Base-by-base conservation (phyloP, 108 stramenopile genomes). In the Cyclotella kingstonii region DNA sequence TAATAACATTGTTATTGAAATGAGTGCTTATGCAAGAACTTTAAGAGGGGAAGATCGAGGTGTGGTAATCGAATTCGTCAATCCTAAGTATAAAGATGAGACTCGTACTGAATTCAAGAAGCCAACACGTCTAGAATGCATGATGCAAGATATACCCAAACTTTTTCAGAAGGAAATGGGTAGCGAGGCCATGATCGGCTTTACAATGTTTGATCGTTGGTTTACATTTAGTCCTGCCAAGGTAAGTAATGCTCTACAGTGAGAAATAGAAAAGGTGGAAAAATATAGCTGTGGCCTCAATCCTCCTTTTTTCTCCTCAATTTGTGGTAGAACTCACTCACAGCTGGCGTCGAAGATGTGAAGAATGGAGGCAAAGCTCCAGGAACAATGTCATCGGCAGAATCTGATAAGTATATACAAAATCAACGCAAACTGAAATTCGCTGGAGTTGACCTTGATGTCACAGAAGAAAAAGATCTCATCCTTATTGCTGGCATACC, bases 101-200 rank as follows among this genome's bases (percentile, higher is more conserved):
- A 55, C 82, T 14, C 85, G 94, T 54, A 96, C 95, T 14, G 79
- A 74, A 42, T 99, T 99, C 83, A 99, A 98, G 84, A 99, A 99
- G 76, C 97, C 98, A 21, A 97, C 98, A 18, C 73, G 93, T 14
- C 70, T 94, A 31, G 93, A 94, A 76, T 92, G 90, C 71, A 94
- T 94, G 93, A 94, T 94, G 93, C 93, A 94, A 77, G 98, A 99
- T 68, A 96, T 95, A 75, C 98, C 98, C 0, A 96, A 96, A 78
- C 47, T 95, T 2, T 89, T 98, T 56, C 83, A 93, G 61, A 89
- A 95, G 60, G 95, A 96, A 71, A 84, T 89, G 84, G 86, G 86
- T 26, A 75, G 59, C 10, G 79, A 82, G 30, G 83, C 79, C 41
- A 94, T 91, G 64, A 95, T 99, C 69, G 98, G 98, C 14, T 99